Base-by-base conservation (phyloP, 1,139 yeast species). In the Yamadazyma epiphylla region DNA sequence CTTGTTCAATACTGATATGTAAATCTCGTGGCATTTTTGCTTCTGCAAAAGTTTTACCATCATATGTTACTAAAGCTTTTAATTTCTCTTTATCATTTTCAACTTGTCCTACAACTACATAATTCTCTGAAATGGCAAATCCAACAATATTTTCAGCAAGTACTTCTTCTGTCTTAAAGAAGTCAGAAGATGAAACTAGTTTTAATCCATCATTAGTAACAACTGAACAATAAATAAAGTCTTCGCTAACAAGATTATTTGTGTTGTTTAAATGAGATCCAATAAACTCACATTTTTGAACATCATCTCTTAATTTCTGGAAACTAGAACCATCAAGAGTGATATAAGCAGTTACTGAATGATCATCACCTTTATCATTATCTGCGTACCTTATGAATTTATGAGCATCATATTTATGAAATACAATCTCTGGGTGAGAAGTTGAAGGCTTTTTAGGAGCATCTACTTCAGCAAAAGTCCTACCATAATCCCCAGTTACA, bases 21-120 rank as follows among this genome's bases (percentile, higher is more conserved):
- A 83, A 66, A 48, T 83, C 78, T 21, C 69, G 64, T 1, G 98
- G 98, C 56, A 88, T 82, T 33, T 72, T 68, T 0, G 94, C 94
- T 35, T 74, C 80, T 0, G 95, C 94, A 64, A 80, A 91, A 1
- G 63, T 69, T 5, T 45, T 42, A n/a, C 97, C 98, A 57, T 91
- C 95, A 22, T 79, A 71, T 1, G 96, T 80, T 0, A 87, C 89
- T 45, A 67, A 71, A 0, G 94, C 88, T 32, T 68, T 68, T 36
- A 89, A 63, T 1, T 76, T 56, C 10, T 32, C 29, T 16, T 53
- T 55, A 12, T 59, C 60, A 9, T 57, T 53, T 20, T 60, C 59
- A 5, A 80, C 63, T 2, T 68, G 60, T 0, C 96, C 96, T 28
- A 80, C 84, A 22, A 89, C 74, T 19, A 84, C 66, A 48, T 72